These are phyloP conservation scores for Aspergillus persii DNA, from an alignment of 2,329 filamentous ascomycete genomes.

Conservation along the genomic window DNA sequence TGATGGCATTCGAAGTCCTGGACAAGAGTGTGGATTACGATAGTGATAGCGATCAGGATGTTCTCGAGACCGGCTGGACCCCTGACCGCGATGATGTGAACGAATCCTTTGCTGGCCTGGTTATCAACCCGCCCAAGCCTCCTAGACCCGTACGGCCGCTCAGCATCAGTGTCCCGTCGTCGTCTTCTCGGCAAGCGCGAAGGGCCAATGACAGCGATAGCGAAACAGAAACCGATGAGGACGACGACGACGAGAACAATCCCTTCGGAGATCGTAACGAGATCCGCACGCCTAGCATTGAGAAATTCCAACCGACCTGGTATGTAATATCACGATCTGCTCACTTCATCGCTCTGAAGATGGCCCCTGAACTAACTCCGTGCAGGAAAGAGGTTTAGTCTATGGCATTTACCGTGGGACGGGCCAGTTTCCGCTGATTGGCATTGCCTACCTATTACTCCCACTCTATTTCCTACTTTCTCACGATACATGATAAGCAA, in stretches of 20 bases:
- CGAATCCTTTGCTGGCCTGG: slow-evolving; percentile 34
- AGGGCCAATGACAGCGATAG: slow-evolving; percentile 54
- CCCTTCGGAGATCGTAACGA: slow-evolving; percentile 84
- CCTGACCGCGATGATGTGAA: slow-evolving; percentile 29
- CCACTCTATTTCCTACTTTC: neutral
- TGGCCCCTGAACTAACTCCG: slow-evolving; percentile 12
- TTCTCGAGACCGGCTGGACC: slow-evolving; percentile 30
- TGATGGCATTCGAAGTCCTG: slow-evolving; percentile 93
- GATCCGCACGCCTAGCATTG: slow-evolving; percentile 33
- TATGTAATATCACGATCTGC: slow-evolving; percentile 19
- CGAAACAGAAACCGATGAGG: slow-evolving; percentile 52
- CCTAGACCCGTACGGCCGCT: slow-evolving; percentile 59
- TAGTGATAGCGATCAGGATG: slow-evolving; percentile 63
- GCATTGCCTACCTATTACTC: neutral
- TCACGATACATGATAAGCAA: neutral
- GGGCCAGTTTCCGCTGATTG: neutral
- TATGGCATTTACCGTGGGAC: neutral
- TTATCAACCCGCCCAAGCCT: slow-evolving; percentile 36
- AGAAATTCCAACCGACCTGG: slow-evolving; percentile 35
- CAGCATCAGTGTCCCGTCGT: slow-evolving; percentile 47
- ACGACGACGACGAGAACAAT: slow-evolving; percentile 77
- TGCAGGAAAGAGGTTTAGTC: slow-evolving; percentile 30
- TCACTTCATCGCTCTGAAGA: too few species aligned
- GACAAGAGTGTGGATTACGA: slow-evolving; percentile 64
- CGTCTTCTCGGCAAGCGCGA: slow-evolving; percentile 18